Evolutionary conservation across 306 rosid species (phyloP).

Genomic region (Nissolia schottii): DNA sequence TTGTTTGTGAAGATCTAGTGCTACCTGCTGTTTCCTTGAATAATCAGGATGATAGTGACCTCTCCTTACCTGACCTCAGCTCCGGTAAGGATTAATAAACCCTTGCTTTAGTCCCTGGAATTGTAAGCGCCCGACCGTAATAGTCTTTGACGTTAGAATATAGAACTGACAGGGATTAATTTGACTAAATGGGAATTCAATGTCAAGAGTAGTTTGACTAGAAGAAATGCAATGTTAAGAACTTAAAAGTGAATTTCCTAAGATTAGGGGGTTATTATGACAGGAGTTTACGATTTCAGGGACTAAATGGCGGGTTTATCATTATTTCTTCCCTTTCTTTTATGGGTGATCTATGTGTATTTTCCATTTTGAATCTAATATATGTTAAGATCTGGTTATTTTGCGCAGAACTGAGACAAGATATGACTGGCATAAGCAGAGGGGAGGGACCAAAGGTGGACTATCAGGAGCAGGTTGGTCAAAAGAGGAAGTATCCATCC

Average conservation of each 20-base stretch:
- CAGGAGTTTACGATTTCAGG: background rate
- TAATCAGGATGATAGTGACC: slow-evolving; percentile 24
- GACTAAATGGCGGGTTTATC: background rate
- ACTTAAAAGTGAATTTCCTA: background rate
- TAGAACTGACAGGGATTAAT: background rate
- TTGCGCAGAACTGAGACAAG: slow-evolving; percentile 58
- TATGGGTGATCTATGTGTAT: background rate
- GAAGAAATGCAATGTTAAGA: background rate
- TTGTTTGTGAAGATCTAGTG: background rate
- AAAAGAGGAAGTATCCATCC: slow-evolving; percentile 76
- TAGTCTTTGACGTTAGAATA: background rate
- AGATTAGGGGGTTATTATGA: background rate
- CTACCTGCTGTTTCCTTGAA: background rate
- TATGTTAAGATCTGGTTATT: slow-evolving; percentile 9
- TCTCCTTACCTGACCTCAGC: slow-evolving; percentile 62
- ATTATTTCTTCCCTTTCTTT: background rate
- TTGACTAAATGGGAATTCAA: background rate
- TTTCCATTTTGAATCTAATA: slow-evolving; percentile 17
- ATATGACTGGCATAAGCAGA: slow-evolving; percentile 43
- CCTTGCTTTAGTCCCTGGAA: background rate
- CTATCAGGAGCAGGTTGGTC: slow-evolving; percentile 44
- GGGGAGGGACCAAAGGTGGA: slow-evolving; percentile 41
- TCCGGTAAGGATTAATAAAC: slow-evolving; percentile 25
- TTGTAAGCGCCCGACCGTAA: background rate
- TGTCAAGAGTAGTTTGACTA: background rate